Conservation (phyloP, 768 basidiomycete species). For the Boletus edulis region DNA sequence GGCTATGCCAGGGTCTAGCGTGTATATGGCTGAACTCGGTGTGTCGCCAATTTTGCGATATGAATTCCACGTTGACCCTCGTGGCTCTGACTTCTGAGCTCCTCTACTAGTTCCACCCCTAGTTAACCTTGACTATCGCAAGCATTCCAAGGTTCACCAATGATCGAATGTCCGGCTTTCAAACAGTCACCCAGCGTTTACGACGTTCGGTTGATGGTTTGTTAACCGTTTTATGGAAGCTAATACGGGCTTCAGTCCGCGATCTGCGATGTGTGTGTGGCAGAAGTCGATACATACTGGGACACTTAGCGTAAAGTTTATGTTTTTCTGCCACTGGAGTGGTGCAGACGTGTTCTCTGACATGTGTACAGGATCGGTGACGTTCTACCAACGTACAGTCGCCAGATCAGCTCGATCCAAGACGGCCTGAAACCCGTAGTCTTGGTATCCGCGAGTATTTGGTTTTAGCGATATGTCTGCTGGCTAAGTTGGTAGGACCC, state of each 20-base stretch:
- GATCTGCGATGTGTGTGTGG: neutral
- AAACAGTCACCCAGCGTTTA: neutral
- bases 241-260: neutral
- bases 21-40: neutral
- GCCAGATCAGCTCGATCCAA: neutral
- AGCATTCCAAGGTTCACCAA: neutral
- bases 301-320: neutral
- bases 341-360: conserved; percentile 2
- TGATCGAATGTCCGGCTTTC: neutral
- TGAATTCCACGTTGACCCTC: neutral
- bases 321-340: neutral
- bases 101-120: neutral
- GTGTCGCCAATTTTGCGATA: neutral
- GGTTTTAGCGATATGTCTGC: neutral
- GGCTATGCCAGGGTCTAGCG: neutral
- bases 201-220: conserved; percentile 6
- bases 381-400: conserved; percentile 1
- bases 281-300: too few relatives aligned
- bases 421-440: neutral
- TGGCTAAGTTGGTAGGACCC: neutral
- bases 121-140: neutral
- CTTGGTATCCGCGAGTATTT: neutral
- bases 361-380: neutral
- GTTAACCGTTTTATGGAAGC: conserved; percentile 6
- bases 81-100: too few relatives aligned